Percentiles rank a stretch among this genome's conserved stretches.
Evolutionary conservation across 306 rosid species (phyloP).

Genomic region (Inga oerstediana): DNA sequence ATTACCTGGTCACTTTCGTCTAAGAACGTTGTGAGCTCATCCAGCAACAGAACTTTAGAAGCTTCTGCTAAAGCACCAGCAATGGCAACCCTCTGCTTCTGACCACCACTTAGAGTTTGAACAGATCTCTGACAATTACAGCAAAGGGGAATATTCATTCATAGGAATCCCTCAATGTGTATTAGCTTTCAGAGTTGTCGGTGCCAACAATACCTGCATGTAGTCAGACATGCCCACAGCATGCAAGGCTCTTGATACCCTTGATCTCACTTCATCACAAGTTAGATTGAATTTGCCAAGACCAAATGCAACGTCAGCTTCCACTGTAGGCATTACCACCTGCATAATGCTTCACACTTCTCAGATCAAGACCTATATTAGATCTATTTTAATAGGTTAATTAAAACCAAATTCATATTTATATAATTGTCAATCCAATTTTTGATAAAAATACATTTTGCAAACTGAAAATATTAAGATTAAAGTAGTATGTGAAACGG

Average conservation of each 20-base stretch:
- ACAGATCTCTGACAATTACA: constrained; percentile 70
- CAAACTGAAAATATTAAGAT: constrained; percentile 19
- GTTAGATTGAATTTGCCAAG: constrained; percentile 77
- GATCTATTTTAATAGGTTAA: constrained; percentile 3
- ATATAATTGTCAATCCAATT: neutral
- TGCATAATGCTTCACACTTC: constrained; percentile 33
- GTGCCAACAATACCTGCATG: constrained; percentile 59
- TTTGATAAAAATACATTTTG: neutral
- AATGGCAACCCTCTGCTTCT: constrained; percentile 90
- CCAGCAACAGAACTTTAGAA: constrained; percentile 78
- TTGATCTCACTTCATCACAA: constrained; percentile 62
- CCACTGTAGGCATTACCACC: constrained; percentile 93
- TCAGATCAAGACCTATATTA: neutral
- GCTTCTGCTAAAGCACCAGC: constrained; percentile 95
- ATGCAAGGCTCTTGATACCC: constrained; percentile 67
- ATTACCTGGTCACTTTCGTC: constrained; percentile 87
- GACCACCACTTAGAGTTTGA: constrained; percentile 90
- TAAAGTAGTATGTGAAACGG: neutral
- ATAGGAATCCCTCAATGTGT: constrained; percentile 8
- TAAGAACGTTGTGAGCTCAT: constrained; percentile 85
- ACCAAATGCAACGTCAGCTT: constrained; percentile 88
- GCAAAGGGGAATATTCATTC: constrained; percentile 23
- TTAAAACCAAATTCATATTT: constrained; percentile 3
- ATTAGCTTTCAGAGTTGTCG: constrained; percentile 8
- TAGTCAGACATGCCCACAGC: constrained; percentile 71